Percentiles rank a stretch among this genome's conserved stretches.
phyloP scores from a whole-genome alignment of 2,329 filamentous ascomycete species.

The Furcasterigmium furcatum region DNA sequence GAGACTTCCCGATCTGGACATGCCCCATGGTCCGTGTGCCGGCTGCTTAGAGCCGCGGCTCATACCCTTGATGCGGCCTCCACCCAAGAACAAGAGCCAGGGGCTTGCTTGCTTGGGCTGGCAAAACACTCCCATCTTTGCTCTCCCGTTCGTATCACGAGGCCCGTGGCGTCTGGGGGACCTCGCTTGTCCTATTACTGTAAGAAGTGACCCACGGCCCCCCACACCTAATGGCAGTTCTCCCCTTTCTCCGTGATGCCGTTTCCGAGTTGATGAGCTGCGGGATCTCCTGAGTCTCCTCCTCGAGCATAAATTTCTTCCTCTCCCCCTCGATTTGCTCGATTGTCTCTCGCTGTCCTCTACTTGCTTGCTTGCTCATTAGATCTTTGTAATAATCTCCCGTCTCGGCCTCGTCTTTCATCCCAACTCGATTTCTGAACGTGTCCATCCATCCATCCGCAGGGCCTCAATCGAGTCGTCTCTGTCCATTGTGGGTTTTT shows the following conservation, averaged over 20 bases:
- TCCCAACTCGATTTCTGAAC: not conserved
- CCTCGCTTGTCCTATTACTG: no score
- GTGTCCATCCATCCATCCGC: not conserved
- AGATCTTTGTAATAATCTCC: not conserved
- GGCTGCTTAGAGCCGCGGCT: no score
- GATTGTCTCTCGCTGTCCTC: not conserved
- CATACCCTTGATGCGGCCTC: constrained; percentile 1
- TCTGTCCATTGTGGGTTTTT: not conserved
- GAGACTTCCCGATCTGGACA: no score
- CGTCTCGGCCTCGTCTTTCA: not conserved
- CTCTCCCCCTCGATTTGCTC: not conserved
- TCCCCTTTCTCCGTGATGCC: not conserved
- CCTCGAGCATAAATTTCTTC: not conserved
- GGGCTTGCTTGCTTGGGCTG: constrained; percentile 9
- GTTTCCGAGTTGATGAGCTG: not conserved
- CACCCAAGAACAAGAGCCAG: constrained; percentile 8
- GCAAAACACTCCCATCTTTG: constrained; percentile 8
- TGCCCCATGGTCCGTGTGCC: no score
- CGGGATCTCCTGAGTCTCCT: not conserved
- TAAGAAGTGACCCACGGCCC: no score
- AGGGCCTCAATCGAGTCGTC: not conserved
- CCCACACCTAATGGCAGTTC: not conserved
- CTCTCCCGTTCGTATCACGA: not conserved
- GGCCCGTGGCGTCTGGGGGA: not conserved
- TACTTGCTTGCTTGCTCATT: not conserved